Base-by-base conservation (phyloP, 2,329 filamentous ascomycete genomes). In the Colletotrichum brevisporum region DNA sequence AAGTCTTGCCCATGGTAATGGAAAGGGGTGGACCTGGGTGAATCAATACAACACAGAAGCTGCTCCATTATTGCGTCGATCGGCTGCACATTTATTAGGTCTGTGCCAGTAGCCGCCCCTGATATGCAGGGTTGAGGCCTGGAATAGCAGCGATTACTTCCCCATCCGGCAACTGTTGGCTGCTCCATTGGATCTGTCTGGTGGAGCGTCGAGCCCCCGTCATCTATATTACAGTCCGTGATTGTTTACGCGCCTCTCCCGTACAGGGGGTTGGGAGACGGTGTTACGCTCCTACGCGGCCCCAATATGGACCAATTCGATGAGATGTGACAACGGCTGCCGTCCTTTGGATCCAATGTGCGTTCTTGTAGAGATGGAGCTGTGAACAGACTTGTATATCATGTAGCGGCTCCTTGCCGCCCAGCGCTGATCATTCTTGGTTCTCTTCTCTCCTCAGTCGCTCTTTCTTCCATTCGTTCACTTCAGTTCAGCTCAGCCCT, bases 21-120 rank as follows among this genome's bases (percentile, higher is more conserved):
- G 52, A 47, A 56, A 45, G n/a, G 50, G 50, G 63, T 67, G 51
- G 58, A 56, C 64, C 60, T 52, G 45, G 59, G 31, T 63, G 59
- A 52, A 63, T 67, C 27, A 57, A 67, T 47, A 55, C 45, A 47
- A 67, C 59, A 63, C 59, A 67, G 43, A 12, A 56, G 36, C n/a
- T 57, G 26, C 64, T 57, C 64, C 64, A 24, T 67, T 62, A 36
- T 63, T 57, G 58, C 64, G 58, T 57, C 31, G 52, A 57, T 67
- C 64, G 52, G 64, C 64, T 47, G 54, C 61, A 36, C 13, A 45
- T 67, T 63, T 48, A 67, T 63, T 67, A 57, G 26, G 52, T 57
- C 52, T 57, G 64, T 63, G 64, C 64, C 58, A 53, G 45, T n/a
- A 63, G 57, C 45, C 47, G 45, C 59, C 59, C 45, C 39, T 39